phyloP scores from a whole-genome alignment of 768 basidiomycete genomes.

The Serendipita sp. region DNA sequence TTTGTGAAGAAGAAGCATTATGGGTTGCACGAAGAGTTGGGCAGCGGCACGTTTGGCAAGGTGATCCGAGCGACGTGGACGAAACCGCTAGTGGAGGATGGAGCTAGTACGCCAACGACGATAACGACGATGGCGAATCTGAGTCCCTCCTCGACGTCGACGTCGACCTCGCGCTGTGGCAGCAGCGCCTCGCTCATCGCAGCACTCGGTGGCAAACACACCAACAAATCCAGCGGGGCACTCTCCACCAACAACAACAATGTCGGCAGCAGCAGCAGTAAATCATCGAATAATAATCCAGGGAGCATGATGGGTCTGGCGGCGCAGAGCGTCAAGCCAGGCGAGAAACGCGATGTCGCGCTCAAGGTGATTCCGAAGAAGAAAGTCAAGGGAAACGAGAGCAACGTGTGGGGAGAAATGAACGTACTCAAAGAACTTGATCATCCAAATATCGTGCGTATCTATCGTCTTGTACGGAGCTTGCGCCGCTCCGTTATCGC shows the following conservation, averaged over 20 bases:
- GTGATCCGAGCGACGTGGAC: constrained; percentile 50
- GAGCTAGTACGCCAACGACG: neutral
- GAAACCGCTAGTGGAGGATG: constrained; percentile 14
- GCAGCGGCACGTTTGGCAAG: constrained; percentile 79
- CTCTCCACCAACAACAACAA: constrained; percentile 8
- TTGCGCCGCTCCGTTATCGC: constrained; percentile 9
- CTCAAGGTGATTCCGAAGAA: constrained; percentile 91
- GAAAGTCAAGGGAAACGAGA: constrained; percentile 84
- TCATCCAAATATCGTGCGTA: constrained; percentile 76
- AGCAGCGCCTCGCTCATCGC: too few relatives aligned
- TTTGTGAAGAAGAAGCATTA: constrained; percentile 78
- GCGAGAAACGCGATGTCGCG: constrained; percentile 41
- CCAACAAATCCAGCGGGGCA: neutral
- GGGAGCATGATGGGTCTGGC: neutral
- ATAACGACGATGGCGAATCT: neutral
- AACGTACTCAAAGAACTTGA: constrained; percentile 77
- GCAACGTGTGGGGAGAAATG: constrained; percentile 85
- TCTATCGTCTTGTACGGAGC: neutral
- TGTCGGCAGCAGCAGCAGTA: constrained; percentile 7
- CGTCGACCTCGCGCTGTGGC: too few relatives aligned
- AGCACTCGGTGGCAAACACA: neutral
- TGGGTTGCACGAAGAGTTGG: constrained; percentile 55
- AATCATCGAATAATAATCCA: neutral
- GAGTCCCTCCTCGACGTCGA: neutral
- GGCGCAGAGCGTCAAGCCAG: constrained; percentile 3